Conservation (phyloP, 2,329 filamentous ascomycete genomes). For the Fusarium verrucosum region DNA sequence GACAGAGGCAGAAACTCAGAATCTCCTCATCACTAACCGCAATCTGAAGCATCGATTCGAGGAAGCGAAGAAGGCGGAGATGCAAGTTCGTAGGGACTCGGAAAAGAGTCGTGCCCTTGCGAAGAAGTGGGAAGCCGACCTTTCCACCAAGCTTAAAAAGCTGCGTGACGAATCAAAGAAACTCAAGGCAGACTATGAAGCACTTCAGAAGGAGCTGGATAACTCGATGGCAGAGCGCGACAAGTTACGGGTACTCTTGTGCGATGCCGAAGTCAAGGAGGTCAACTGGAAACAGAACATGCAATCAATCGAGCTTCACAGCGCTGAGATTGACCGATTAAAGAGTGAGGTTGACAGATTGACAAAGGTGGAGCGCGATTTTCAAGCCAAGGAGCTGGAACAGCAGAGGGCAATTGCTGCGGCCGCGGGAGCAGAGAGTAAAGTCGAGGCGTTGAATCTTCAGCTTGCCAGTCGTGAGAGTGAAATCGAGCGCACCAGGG, state of each 20-base stretch:
- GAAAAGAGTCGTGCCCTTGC: conserved; percentile 76
- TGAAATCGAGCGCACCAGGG: conserved; percentile 57
- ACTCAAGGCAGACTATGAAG: conserved; percentile 66
- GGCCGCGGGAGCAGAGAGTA: conserved; percentile 66
- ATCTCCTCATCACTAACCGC: conserved; percentile 79
- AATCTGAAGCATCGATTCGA: conserved; percentile 76
- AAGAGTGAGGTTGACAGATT: conserved; percentile 68
- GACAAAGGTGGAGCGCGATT: conserved; percentile 68
- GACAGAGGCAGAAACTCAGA: conserved; percentile 83
- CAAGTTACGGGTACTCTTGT: conserved; percentile 71
- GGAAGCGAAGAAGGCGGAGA: conserved; percentile 75
- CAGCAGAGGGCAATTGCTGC: conserved; percentile 66
- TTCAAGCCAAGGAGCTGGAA: conserved; percentile 71
- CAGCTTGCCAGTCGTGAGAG: conserved; percentile 62
- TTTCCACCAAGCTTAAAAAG: conserved; percentile 71
- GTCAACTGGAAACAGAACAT: conserved; percentile 70
- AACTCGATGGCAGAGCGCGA: conserved; percentile 68
- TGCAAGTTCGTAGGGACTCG: conserved; percentile 75
- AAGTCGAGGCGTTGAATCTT: conserved; percentile 67
- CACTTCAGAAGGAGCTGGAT: conserved; percentile 66
- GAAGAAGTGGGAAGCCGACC: conserved; percentile 80
- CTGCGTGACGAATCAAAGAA: conserved; percentile 76
- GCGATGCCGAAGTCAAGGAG: conserved; percentile 75
- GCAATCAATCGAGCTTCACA: conserved; percentile 68
- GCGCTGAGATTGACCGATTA: conserved; percentile 68